phyloP scores from a whole-genome alignment of 768 basidiomycete genomes.

The Termitomyces sp. region DNA sequence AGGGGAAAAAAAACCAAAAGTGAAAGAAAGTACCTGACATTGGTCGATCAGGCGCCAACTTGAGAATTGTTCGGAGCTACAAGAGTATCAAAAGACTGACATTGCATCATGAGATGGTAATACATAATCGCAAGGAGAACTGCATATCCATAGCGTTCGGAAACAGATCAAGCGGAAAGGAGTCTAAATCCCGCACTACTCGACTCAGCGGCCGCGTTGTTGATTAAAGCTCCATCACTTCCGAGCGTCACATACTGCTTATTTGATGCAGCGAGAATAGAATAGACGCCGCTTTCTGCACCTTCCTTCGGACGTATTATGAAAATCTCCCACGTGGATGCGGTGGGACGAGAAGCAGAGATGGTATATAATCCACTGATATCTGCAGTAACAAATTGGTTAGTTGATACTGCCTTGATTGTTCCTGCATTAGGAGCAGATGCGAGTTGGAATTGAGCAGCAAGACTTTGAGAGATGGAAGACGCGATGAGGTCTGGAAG shows the following conservation, averaged over 20 bases:
- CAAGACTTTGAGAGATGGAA: slow-evolving; percentile 13
- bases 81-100: background rate
- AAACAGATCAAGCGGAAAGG: background rate
- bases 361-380: slow-evolving; percentile 20
- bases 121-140: background rate
- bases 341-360: slow-evolving; percentile 19
- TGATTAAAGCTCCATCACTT: slow-evolving; percentile 19
- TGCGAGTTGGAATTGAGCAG: slow-evolving; percentile 20
- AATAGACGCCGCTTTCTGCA: slow-evolving; percentile 21
- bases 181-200: slow-evolving; percentile 21
- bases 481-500: slow-evolving; percentile 21
- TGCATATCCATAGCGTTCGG: background rate
- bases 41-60: background rate
- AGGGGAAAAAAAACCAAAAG: background rate
- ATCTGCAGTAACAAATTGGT: slow-evolving; percentile 26
- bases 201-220: slow-evolving; percentile 18
- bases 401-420: slow-evolving; percentile 18
- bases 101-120: background rate
- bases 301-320: slow-evolving; percentile 19
- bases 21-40: background rate
- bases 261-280: slow-evolving; percentile 26
- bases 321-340: slow-evolving; percentile 26
- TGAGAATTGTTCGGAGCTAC: background rate
- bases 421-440: slow-evolving; percentile 25
- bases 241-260: slow-evolving; percentile 21